These are phyloP conservation scores for Poa annua DNA, from an alignment of 176 grass and related monocot genomes.

Conservation along the genomic window DNA sequence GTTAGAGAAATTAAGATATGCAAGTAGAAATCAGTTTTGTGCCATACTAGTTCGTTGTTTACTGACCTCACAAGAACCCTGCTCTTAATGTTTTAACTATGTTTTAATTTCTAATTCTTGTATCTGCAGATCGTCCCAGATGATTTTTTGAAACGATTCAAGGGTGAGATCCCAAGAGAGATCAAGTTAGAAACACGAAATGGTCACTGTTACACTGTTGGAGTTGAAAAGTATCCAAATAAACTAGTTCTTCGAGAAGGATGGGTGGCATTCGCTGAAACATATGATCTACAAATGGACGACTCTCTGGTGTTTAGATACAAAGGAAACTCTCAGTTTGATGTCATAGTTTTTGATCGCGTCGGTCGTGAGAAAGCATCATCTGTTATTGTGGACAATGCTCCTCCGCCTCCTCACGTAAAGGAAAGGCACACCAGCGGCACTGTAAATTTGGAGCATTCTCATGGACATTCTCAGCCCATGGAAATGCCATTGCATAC, in stretches of 20 bases:
- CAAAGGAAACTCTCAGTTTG: constrained; percentile 24
- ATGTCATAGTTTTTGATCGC: constrained; percentile 5
- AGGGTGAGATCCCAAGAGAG: constrained; percentile 11
- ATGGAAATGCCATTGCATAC: not conserved
- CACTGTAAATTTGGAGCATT: constrained; percentile 15
- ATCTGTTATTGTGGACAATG: constrained; percentile 13
- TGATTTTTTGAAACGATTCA: constrained; percentile 24
- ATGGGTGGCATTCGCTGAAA: not conserved
- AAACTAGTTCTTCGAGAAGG: constrained; percentile 15
- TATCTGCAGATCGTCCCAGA: constrained; percentile 4
- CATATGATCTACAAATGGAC: constrained; percentile 4
- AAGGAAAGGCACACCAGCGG: not conserved
- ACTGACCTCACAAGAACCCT: no score
- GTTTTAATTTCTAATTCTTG: not conserved
- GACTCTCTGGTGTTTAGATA: constrained; percentile 17
- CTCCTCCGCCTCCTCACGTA: not conserved
- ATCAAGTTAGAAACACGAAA: constrained; percentile 25
- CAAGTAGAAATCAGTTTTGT: not conserved
- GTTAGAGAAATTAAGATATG: not conserved
- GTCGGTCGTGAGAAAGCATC: constrained; percentile 14
- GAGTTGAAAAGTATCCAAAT: constrained; percentile 28
- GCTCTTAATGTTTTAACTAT: no score
- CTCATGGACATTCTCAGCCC: no score
- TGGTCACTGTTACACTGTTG: constrained; percentile 10
- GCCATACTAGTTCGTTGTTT: no score